A percentile compares a stretch with the other conserved stretches of the same genome.
These are phyloP conservation scores for Dalbergia oliveri DNA, from an alignment of 306 rosid species.

Conservation along the genomic window DNA sequence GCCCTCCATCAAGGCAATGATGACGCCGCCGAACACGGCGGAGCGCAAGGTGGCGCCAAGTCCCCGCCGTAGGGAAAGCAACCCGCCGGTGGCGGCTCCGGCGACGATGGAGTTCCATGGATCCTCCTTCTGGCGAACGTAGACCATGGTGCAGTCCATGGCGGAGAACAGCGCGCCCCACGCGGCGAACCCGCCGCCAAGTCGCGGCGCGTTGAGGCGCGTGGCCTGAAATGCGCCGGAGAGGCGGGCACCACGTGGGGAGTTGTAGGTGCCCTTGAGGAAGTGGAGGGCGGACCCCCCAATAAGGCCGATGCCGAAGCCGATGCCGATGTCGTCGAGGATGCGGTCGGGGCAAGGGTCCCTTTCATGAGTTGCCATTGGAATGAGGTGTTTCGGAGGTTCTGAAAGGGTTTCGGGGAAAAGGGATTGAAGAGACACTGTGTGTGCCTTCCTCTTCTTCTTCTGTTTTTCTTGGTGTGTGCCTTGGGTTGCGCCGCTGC, in stretches of 20 bases:
- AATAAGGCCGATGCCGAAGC: constrained; percentile 84
- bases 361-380: constrained; percentile 80
- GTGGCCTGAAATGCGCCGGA: constrained; percentile 76
- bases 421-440: not conserved
- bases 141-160: constrained; percentile 79
- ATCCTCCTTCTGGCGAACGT: constrained; percentile 78
- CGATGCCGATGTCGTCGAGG: constrained; percentile 75
- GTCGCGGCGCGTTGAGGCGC: constrained; percentile 76
- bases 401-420: not conserved
- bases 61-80: constrained; percentile 85
- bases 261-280: constrained; percentile 70
- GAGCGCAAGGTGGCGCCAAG: constrained; percentile 61
- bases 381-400: no score
- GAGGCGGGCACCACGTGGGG: constrained; percentile 71
- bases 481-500: no score
- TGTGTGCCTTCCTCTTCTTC: no score
- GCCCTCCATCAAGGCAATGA: constrained; percentile 77
- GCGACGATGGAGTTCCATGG: constrained; percentile 86
- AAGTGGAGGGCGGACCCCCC: constrained; percentile 84
- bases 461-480: no score
- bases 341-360: constrained; percentile 88
- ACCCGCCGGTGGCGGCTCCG: constrained; percentile 88
- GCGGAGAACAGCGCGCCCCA: constrained; percentile 86
- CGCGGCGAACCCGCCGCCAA: constrained; percentile 81
- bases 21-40: constrained; percentile 68